A percentile compares a stretch with the other conserved stretches of the same genome.
Conservation (phyloP, 1,139 yeast species). For the Hansenula anomala region DNA sequence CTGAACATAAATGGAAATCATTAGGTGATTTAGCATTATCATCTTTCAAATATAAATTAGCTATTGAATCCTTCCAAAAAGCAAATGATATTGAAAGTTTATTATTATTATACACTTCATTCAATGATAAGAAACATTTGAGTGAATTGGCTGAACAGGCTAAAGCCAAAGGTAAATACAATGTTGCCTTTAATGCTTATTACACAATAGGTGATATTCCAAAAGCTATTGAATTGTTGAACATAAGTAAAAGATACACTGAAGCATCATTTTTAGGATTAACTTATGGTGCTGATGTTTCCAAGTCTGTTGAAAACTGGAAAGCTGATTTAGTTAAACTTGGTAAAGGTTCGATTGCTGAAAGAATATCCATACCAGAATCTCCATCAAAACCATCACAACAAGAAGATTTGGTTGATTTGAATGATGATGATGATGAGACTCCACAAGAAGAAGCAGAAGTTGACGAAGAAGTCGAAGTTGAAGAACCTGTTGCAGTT, state of each 20-base stretch:
- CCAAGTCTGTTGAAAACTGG: constrained; percentile 58
- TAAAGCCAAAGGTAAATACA: constrained; percentile 68
- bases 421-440: constrained; percentile 22
- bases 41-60: constrained; percentile 76
- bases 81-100: constrained; percentile 84
- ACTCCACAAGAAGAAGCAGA: constrained; percentile 7
- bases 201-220: constrained; percentile 79
- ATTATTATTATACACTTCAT: constrained; percentile 76
- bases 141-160: constrained; percentile 60
- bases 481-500: constrained; percentile 18
- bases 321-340: constrained; percentile 45
- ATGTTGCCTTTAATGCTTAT: constrained; percentile 87
- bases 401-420: constrained; percentile 31
- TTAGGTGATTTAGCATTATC: constrained; percentile 84
- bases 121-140: constrained; percentile 63
- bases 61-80: constrained; percentile 72
- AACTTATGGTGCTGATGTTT: constrained; percentile 61
- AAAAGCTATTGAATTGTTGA: constrained; percentile 62
- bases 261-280: constrained; percentile 84
- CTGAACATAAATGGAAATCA: constrained; percentile 81
- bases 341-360: constrained; percentile 58
- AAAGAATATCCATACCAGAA: constrained; percentile 43
- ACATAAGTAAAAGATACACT: constrained; percentile 64
- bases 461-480: constrained; percentile 13
- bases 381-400: constrained; percentile 14